Evolutionary conservation across 2,329 filamentous ascomycete genomes (phyloP).

Genomic region (Xylariaceae sp.): DNA sequence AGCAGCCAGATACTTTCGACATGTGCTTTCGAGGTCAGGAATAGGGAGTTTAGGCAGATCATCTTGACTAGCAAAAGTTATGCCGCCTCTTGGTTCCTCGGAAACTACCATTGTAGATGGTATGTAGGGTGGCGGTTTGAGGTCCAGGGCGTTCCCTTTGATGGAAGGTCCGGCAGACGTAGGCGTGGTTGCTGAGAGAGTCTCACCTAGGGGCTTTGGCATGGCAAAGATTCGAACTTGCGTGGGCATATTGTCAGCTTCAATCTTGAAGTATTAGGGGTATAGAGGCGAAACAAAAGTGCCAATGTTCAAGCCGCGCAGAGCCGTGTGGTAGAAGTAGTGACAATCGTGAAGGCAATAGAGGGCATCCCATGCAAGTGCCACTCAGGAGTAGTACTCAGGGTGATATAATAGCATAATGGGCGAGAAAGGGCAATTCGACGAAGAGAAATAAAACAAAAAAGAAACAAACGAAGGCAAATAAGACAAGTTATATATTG

Average conservation of each 20-base stretch:
- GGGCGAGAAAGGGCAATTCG: slow-evolving; percentile 10
- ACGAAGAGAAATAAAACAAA: background rate
- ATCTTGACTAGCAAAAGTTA: slow-evolving; percentile 87
- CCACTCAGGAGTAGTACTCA: slow-evolving; percentile 18
- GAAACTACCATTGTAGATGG: slow-evolving; percentile 31
- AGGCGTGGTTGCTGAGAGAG: slow-evolving; percentile 48
- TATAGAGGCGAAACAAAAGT: slow-evolving; percentile 74
- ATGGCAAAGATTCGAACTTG: slow-evolving; percentile 66
- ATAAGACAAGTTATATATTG: slow-evolving; percentile 21
- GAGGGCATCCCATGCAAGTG: slow-evolving; percentile 61
- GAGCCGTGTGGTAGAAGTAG: slow-evolving; percentile 86
- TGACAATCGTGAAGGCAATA: slow-evolving; percentile 84
- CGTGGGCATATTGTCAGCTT: slow-evolving; percentile 53
- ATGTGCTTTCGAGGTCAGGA: slow-evolving; percentile 74
- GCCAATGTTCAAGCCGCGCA: slow-evolving; percentile 78
- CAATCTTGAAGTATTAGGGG: slow-evolving; percentile 45
- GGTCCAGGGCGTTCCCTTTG: slow-evolving; percentile 25
- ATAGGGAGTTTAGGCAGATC: slow-evolving; percentile 88
- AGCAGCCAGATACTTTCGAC: slow-evolving; percentile 71
- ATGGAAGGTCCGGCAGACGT: slow-evolving; percentile 36
- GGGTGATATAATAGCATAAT: slow-evolving; percentile 1
- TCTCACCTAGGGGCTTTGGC: slow-evolving; percentile 68
- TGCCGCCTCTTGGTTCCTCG: slow-evolving; percentile 57
- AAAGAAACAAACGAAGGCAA: background rate
- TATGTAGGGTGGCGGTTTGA: slow-evolving; percentile 31